phyloP scores from a whole-genome alignment of 2,329 filamentous ascomycete species.

The Botrytis pseudocinerea region DNA sequence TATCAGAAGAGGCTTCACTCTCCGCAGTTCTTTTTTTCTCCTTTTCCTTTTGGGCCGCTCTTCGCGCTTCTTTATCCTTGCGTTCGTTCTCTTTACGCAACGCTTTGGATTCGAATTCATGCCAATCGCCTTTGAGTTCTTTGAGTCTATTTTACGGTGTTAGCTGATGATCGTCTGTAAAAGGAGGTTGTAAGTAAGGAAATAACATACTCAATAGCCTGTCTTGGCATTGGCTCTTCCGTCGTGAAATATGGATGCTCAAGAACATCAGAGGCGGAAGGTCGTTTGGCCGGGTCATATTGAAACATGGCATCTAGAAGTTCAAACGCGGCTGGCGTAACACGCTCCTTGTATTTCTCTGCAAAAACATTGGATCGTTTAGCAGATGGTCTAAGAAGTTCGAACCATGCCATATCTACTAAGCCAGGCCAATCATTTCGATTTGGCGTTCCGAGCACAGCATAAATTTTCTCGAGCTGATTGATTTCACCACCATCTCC shows the following conservation, averaged over 20 bases:
- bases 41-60: slow-evolving; percentile 38
- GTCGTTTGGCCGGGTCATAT: slow-evolving; percentile 83
- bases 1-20: slow-evolving; percentile 28
- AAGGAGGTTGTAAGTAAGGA: not conserved
- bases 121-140: slow-evolving; percentile 89
- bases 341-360: slow-evolving; percentile 74
- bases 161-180: slow-evolving; percentile 22
- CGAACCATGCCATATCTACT: slow-evolving; percentile 96
- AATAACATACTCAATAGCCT: slow-evolving; percentile 74
- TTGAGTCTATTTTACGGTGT: slow-evolving; percentile 55
- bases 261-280: slow-evolving; percentile 80
- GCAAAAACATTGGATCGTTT: slow-evolving; percentile 74
- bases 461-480: slow-evolving; percentile 96
- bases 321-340: slow-evolving; percentile 80
- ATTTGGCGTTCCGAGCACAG: slow-evolving; percentile 84
- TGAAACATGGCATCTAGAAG: slow-evolving; percentile 81
- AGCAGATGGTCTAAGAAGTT: slow-evolving; percentile 78
- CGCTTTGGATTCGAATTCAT: slow-evolving; percentile 97
- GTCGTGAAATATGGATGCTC: slow-evolving; percentile 83
- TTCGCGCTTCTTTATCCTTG: slow-evolving; percentile 48
- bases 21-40: slow-evolving; percentile 39
- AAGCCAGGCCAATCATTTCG: slow-evolving; percentile 83
- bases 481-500: slow-evolving; percentile 95
- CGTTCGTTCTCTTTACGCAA: slow-evolving; percentile 85
- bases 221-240: slow-evolving; percentile 75